A percentile compares a stretch with the other conserved stretches of the same genome.
These are phyloP conservation scores for Yarrowia keelungensis DNA, from an alignment of 805 yeast species.

Conservation along the genomic window DNA sequence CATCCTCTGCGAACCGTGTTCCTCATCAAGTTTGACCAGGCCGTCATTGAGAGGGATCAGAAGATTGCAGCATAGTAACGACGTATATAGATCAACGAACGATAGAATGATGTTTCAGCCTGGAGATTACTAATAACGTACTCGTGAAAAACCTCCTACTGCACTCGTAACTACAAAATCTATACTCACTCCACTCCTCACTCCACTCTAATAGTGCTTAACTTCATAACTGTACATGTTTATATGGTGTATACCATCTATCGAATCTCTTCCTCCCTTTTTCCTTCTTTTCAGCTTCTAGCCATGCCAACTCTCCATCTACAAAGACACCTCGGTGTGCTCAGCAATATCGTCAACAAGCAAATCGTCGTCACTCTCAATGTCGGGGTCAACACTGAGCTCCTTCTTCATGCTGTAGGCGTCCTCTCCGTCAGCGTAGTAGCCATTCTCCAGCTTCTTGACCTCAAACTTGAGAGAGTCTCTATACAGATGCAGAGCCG, in stretches of 20 bases:
- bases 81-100: neutral
- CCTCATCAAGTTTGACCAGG: conserved; percentile 67
- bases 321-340: conserved; percentile 34
- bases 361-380: conserved; percentile 45
- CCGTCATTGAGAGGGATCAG: conserved; percentile 43
- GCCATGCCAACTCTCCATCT: neutral
- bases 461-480: conserved; percentile 87
- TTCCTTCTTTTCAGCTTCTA: neutral
- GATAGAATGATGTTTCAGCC: neutral
- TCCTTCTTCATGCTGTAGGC: conserved; percentile 92
- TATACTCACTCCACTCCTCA: neutral
- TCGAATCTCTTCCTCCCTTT: neutral
- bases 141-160: neutral
- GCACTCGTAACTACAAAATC: neutral
- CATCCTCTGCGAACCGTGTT: conserved; percentile 75
- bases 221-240: conserved; percentile 26
- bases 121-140: too few species aligned
- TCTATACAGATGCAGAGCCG: conserved; percentile 89
- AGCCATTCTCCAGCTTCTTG: conserved; percentile 79
- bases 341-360: conserved; percentile 42
- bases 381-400: conserved; percentile 48
- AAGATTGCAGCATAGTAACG: conserved; percentile 21
- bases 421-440: conserved; percentile 97
- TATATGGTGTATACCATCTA: neutral
- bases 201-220: neutral